A percentile compares a stretch with the other conserved stretches of the same genome.
Evolutionary conservation across 2,329 filamentous ascomycete genomes (phyloP).

Genomic region (Ophiostoma fasciatum): DNA sequence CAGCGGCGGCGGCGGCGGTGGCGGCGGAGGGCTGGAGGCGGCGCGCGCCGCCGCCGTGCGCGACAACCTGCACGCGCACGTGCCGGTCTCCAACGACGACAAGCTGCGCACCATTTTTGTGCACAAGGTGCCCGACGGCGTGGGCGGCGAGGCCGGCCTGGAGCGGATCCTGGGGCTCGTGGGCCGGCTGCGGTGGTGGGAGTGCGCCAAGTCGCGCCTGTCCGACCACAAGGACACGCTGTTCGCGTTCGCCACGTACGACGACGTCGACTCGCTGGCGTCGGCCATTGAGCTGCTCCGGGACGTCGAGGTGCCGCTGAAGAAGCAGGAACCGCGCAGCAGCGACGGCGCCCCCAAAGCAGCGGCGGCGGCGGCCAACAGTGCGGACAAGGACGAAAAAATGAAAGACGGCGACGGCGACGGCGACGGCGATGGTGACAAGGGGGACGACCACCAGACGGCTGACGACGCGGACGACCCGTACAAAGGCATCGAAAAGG

Average conservation of each 20-base stretch:
- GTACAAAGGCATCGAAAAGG: constrained; percentile 49
- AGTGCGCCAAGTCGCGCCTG: constrained; percentile 46
- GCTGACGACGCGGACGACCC: constrained; percentile 25
- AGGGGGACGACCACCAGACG: constrained; percentile 18
- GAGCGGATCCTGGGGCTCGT: constrained; percentile 66
- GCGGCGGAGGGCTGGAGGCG: constrained; percentile 41
- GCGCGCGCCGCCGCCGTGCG: constrained; percentile 50
- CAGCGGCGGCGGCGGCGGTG: neutral
- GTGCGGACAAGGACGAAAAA: constrained; percentile 17
- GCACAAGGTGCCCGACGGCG: constrained; percentile 66
- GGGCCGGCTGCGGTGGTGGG: constrained; percentile 73
- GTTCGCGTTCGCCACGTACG: constrained; percentile 93
- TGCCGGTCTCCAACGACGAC: constrained; percentile 79
- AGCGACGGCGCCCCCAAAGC: constrained; percentile 9
- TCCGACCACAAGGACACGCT: constrained; percentile 64
- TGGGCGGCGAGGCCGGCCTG: constrained; percentile 61
- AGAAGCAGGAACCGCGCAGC: constrained; percentile 47
- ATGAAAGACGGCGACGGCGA: constrained; percentile 6
- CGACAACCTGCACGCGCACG: constrained; percentile 55
- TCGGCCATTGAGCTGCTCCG: constrained; percentile 73
- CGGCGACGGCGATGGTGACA: constrained; percentile 17
- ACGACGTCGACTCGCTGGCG: constrained; percentile 76
- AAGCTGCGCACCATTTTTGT: constrained; percentile 85
- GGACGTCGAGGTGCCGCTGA: constrained; percentile 67
- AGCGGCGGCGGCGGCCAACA: constrained; percentile 17